Evolutionary conservation across 2,329 filamentous ascomycete genomes (phyloP), one percentile per base, ranked within the genome.

Genomic region (Clarireedia hainanense): DNA sequence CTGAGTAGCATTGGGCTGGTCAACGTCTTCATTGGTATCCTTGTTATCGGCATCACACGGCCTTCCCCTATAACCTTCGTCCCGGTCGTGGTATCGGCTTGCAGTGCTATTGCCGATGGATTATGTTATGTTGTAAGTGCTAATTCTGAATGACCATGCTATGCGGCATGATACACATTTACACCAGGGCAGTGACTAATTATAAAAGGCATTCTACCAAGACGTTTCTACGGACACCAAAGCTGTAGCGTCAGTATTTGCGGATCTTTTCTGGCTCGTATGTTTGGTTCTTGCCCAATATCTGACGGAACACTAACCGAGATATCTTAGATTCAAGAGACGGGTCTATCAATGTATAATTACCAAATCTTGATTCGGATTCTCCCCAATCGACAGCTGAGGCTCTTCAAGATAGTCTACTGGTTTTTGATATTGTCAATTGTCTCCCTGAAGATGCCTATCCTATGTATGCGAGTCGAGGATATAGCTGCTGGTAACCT

Each of bases 381-480:
- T n/a, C 69, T 82, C 0, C 74, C 73, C 55, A 73, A 75, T 50
- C 62, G 61, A n/a, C 64, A 64, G 15, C 67, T 69, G 58, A 66
- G 71, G 2, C 68, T 77, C 3, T 81, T 81, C 57, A 72, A 76
- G 40, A 66, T 67, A 3, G 73, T 84, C 4, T 79, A 84, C 61
- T 84, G 81, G 59, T 76, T 75, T 3, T 80, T 85, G 59, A 69
- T 85, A 37, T 69, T 75, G 1, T 70, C 80, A 9, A 78, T 83
- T 39, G 65, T 70, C 2, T 68, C 75, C 0, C 74, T 83, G 40
- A 76, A 80, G 47, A 63, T 75, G 9, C 59, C 64, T 14, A 74
- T 75, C 42, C 64, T 70, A 12, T 61, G 66, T 4, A 61, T 65
- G 1, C 63, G 73, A 26, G 63, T 68, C 2, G 61, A 60, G 6